These are phyloP conservation scores for Populus nigra DNA, from an alignment of 345 rosid species.

Conservation along the genomic window DNA sequence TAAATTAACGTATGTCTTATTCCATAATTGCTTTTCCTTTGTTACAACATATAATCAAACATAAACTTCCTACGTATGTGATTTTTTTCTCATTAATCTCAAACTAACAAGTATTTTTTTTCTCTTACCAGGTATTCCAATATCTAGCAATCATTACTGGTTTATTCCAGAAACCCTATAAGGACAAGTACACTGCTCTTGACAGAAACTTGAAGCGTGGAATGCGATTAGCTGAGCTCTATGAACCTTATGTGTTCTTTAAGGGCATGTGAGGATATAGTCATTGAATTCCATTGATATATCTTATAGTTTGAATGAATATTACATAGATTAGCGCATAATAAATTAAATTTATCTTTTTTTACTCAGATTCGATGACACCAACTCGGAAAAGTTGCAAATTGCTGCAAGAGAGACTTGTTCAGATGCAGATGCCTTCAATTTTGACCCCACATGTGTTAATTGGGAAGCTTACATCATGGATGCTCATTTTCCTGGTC, in stretches of 20 bases:
- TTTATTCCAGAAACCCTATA: not conserved
- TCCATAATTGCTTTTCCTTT: too few species aligned
- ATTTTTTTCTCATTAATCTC: too few species aligned
- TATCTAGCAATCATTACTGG: not conserved
- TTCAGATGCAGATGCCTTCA: not conserved
- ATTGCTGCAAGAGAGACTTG: not conserved
- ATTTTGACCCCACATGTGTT: constrained; percentile 6
- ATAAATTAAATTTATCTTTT: not conserved
- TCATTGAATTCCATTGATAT: not conserved
- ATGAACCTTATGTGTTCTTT: constrained; percentile 9
- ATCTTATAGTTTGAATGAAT: not conserved
- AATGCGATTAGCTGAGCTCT: constrained; percentile 1
- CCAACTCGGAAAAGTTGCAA: constrained; percentile 5
- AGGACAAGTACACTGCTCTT: not conserved
- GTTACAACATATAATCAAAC: too few species aligned
- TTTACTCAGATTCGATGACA: constrained; percentile 13
- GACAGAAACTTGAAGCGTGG: not conserved
- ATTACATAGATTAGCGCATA: not conserved
- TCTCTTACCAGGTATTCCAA: too few species aligned
- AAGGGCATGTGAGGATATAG: constrained; percentile 12
- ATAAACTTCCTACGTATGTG: too few species aligned
- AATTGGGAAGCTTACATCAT: constrained; percentile 14
- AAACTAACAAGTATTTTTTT: too few species aligned
- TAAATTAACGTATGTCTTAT: too few species aligned
- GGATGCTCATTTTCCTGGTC: constrained; percentile 9